Conservation (phyloP, 345 rosid species). For the Eucalyptus sp. region DNA sequence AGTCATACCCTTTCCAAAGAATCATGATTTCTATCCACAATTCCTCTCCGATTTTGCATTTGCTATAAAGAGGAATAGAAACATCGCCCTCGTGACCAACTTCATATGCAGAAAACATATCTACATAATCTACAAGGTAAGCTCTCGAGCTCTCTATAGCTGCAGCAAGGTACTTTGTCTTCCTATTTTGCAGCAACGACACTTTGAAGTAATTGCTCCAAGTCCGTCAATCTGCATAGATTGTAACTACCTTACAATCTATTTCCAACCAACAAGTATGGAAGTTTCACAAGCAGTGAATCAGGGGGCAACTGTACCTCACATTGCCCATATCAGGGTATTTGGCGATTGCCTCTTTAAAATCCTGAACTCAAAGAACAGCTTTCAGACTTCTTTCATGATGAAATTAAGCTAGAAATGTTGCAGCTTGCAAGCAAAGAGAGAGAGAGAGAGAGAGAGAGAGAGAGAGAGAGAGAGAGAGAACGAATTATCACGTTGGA, state of each 20-base stretch:
- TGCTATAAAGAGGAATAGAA: not conserved
- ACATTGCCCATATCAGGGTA: constrained; percentile 77
- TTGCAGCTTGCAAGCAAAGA: not conserved
- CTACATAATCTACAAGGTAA: not conserved
- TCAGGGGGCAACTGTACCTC: constrained; percentile 19
- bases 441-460: not conserved
- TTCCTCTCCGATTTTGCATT: not conserved
- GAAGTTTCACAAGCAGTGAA: not conserved
- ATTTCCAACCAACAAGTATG: not conserved
- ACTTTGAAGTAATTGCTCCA: constrained; percentile 41
- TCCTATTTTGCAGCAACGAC: constrained; percentile 24
- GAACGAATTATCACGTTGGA: not conserved
- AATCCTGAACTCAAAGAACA: constrained; percentile 38
- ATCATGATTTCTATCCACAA: not conserved
- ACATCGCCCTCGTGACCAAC: not conserved
- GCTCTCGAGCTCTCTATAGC: not conserved
- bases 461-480: not conserved
- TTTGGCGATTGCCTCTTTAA: constrained; percentile 56
- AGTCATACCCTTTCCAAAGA: not conserved
- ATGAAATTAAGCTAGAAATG: not conserved
- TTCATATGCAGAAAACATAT: not conserved
- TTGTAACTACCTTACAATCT: not conserved
- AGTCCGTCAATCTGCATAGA: constrained; percentile 42
- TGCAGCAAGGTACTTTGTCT: not conserved
- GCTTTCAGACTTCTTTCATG: not conserved